phyloP scores from a whole-genome alignment of 805 yeast genomes.

The Suhomyces emberorum region DNA sequence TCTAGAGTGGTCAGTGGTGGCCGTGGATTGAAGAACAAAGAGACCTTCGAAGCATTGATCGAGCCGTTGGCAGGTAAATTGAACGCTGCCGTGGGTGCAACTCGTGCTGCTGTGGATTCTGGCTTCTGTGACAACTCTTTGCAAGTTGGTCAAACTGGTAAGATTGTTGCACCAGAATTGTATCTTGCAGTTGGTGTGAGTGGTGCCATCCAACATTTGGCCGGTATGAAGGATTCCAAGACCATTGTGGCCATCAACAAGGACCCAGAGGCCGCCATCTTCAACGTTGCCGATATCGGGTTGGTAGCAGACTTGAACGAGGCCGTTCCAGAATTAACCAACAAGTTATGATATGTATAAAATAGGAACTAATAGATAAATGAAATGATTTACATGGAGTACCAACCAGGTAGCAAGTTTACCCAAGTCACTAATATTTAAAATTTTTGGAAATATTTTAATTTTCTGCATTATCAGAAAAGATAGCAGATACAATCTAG shows the following conservation, averaged over 20 bases:
- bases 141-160: conserved; percentile 98
- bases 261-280: conserved; percentile 92
- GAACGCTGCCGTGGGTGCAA: conserved; percentile 94
- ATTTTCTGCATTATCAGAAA: too few relatives aligned
- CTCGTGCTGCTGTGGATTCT: conserved; percentile 96
- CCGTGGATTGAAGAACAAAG: conserved; percentile 87
- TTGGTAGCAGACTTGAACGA: conserved; percentile 86
- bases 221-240: conserved; percentile 97
- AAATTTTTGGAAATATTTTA: too few relatives aligned
- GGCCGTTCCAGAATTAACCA: conserved; percentile 85
- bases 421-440: too few relatives aligned
- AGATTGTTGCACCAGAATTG: conserved; percentile 93
- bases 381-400: neutral
- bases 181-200: conserved; percentile 92
- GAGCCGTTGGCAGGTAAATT: conserved; percentile 81
- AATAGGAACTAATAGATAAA: neutral
- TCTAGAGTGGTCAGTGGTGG: conserved; percentile 86
- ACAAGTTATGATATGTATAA: conserved; percentile 46
- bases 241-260: conserved; percentile 91
- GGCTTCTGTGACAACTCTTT: conserved; percentile 94
- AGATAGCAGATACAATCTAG: too few relatives aligned
- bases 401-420: neutral
- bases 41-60: conserved; percentile 71
- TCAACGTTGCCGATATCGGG: conserved; percentile 86
- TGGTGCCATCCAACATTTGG: conserved; percentile 97